A percentile compares a stretch with the other conserved stretches of the same genome.
These are phyloP conservation scores for Ceratocystis smalleyi DNA, from an alignment of 2,329 filamentous ascomycete species.

Conservation along the genomic window DNA sequence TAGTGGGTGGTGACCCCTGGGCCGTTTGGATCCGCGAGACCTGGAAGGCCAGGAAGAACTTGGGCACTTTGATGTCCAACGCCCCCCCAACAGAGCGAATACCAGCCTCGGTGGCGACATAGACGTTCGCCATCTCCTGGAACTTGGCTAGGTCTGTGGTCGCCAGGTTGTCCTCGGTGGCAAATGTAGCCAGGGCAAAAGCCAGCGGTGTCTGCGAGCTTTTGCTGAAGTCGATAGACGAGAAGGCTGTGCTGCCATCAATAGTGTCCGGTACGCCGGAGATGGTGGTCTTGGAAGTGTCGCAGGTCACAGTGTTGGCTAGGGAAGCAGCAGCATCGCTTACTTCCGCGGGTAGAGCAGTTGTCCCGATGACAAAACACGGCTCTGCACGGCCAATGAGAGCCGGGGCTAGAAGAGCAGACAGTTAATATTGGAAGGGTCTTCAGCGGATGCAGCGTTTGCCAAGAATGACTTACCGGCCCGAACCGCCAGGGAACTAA, in stretches of 20 bases:
- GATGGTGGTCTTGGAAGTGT: slow-evolving; percentile 32
- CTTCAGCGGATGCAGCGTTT: too few relatives aligned
- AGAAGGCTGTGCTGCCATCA: slow-evolving; percentile 35
- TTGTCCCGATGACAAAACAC: slow-evolving; percentile 40
- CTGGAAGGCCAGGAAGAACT: slow-evolving; percentile 47
- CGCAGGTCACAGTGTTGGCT: slow-evolving; percentile 34
- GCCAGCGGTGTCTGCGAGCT: slow-evolving; percentile 33
- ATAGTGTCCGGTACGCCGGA: slow-evolving; percentile 40
- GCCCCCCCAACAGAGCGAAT: slow-evolving; percentile 37
- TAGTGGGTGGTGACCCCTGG: slow-evolving; percentile 38
- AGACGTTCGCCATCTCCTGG: slow-evolving; percentile 38
- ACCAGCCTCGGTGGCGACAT: slow-evolving; percentile 44
- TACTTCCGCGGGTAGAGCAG: slow-evolving; percentile 36
- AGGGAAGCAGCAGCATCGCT: slow-evolving; percentile 29
- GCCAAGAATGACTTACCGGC: slow-evolving; percentile 10
- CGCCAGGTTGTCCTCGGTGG: slow-evolving; percentile 35
- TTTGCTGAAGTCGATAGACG: slow-evolving; percentile 39
- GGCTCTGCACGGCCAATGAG: slow-evolving; percentile 25
- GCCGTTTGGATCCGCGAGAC: slow-evolving; percentile 43
- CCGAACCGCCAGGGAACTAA: slow-evolving; percentile 9
- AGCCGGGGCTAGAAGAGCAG: slow-evolving; percentile 11
- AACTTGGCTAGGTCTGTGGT: slow-evolving; percentile 35
- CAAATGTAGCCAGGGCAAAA: slow-evolving; percentile 40
- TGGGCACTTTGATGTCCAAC: slow-evolving; percentile 44
- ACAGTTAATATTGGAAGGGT: neutral